Conservation (phyloP, 176 grass and related monocot genomes). For the Musa beccarii region DNA sequence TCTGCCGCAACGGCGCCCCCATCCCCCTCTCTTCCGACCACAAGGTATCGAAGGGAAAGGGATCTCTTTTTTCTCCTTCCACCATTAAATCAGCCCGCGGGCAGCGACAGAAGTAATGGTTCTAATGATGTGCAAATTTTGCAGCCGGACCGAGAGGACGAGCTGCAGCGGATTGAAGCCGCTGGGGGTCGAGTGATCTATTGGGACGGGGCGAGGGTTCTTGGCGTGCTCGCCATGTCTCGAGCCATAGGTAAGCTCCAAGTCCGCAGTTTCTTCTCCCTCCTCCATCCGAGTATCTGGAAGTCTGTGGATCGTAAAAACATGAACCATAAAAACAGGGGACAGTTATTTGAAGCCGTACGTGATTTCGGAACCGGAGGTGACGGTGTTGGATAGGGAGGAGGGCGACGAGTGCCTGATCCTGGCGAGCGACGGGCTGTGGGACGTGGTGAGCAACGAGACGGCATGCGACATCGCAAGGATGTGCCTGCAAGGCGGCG, state of each 20-base stretch:
- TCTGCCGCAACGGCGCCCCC: constrained; percentile 53
- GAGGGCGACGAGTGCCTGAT: constrained; percentile 83
- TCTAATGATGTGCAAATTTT: not conserved
- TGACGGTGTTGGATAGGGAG: constrained; percentile 58
- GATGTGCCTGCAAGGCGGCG: constrained; percentile 58
- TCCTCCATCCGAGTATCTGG: not conserved
- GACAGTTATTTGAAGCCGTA: constrained; percentile 73
- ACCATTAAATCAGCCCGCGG: not conserved
- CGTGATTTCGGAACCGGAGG: constrained; percentile 83
- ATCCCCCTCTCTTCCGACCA: constrained; percentile 72
- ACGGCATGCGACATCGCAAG: constrained; percentile 75
- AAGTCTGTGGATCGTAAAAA: not conserved
- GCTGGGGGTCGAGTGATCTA: constrained; percentile 87
- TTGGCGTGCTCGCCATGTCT: constrained; percentile 90
- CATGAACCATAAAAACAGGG: constrained; percentile 26
- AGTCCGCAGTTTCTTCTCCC: not conserved
- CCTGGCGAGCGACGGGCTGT: constrained; percentile 86
- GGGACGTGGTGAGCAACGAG: constrained; percentile 91
- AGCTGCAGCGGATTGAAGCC: constrained; percentile 73
- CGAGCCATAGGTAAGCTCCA: constrained; percentile 68
- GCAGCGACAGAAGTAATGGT: not conserved
- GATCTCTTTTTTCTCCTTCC: not conserved
- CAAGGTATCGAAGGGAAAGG: constrained; percentile 43
- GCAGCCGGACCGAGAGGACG: constrained; percentile 84
- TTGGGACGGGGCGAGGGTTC: constrained; percentile 82